phyloP scores from a whole-genome alignment of 208 protist species.

The Crithidia thermophila region DNA sequence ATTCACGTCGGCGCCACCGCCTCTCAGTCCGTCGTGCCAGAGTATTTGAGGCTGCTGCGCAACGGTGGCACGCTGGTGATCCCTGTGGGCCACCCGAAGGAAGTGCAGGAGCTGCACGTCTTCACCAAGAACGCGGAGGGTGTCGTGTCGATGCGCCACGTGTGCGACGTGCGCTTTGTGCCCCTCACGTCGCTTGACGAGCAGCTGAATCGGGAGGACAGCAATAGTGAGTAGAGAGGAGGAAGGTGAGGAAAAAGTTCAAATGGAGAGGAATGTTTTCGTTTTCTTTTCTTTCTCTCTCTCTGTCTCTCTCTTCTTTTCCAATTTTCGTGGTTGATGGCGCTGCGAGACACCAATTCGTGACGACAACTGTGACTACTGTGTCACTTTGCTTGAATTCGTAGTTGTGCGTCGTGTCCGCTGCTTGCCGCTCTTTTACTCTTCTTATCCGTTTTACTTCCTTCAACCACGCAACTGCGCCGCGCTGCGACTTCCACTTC shows the following conservation, averaged over 20 bases:
- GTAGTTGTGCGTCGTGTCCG: slow-evolving; percentile 1
- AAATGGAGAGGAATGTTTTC: no score
- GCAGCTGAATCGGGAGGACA: slow-evolving; percentile 29
- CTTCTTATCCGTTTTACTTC: slow-evolving; percentile 1
- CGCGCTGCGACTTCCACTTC: no score
- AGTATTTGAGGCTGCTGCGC: slow-evolving; percentile 53
- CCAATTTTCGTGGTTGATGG: not conserved
- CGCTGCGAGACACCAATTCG: not conserved
- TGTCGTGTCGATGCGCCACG: slow-evolving; percentile 29
- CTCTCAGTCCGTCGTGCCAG: slow-evolving; percentile 34
- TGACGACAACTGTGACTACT: not conserved
- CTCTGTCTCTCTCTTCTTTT: no score
- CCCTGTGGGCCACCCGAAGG: slow-evolving; percentile 61
- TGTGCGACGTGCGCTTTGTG: slow-evolving; percentile 71
- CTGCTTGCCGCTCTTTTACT: not conserved
- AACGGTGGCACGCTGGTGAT: slow-evolving; percentile 71
- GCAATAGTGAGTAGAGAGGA: slow-evolving; percentile 1
- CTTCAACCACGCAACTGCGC: not conserved
- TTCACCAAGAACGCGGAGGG: slow-evolving; percentile 68
- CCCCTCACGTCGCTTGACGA: slow-evolving; percentile 73
- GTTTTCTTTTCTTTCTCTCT: no score
- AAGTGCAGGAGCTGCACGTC: slow-evolving; percentile 63
- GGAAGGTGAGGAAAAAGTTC: no score
- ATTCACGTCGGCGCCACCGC: slow-evolving; percentile 90
- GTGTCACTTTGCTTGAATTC: not conserved